Evolutionary conservation across 1,284 basidiomycete species (phyloP).

Genomic region (Fomitopsis schrenkii): DNA sequence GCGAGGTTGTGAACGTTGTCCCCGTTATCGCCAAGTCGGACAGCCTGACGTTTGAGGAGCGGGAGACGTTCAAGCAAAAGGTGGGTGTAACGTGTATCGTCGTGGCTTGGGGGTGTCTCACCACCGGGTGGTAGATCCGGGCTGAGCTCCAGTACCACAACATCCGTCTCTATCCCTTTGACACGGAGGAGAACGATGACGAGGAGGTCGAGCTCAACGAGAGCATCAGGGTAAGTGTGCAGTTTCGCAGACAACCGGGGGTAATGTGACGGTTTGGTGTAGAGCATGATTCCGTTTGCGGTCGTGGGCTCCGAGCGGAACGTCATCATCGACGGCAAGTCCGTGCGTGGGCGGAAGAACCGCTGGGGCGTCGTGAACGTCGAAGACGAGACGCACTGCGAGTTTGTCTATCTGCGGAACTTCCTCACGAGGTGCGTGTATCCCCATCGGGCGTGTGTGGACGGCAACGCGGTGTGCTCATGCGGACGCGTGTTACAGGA

Average conservation of each 20-base stretch:
- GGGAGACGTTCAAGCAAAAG: slow-evolving; percentile 90
- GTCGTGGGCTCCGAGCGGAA: slow-evolving; percentile 94
- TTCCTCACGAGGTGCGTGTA: slow-evolving; percentile 79
- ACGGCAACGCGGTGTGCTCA: not conserved
- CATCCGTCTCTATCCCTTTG: slow-evolving; percentile 96
- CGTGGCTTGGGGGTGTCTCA: not conserved
- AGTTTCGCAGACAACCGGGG: not conserved
- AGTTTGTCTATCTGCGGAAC: slow-evolving; percentile 96
- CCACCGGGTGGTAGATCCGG: slow-evolving; percentile 59
- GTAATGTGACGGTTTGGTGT: slow-evolving; percentile 6
- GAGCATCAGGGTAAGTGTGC: slow-evolving; percentile 71
- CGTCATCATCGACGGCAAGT: slow-evolving; percentile 93
- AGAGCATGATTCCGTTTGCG: slow-evolving; percentile 95
- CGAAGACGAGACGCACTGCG: slow-evolving; percentile 95
- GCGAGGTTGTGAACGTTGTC: slow-evolving; percentile 98
- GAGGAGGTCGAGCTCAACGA: slow-evolving; percentile 92
- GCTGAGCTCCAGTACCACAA: slow-evolving; percentile 92
- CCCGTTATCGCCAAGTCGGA: slow-evolving; percentile 99
- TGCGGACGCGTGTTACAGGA: slow-evolving; percentile 41
- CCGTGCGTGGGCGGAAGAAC: slow-evolving; percentile 94
- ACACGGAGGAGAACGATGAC: slow-evolving; percentile 93
- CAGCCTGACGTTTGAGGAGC: slow-evolving; percentile 90
- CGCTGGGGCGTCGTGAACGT: slow-evolving; percentile 98
- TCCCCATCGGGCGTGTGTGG: not conserved
- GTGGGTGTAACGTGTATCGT: slow-evolving; percentile 31